phyloP scores from a whole-genome alignment of 768 basidiomycete species.

The Pleurotus giganteus region DNA sequence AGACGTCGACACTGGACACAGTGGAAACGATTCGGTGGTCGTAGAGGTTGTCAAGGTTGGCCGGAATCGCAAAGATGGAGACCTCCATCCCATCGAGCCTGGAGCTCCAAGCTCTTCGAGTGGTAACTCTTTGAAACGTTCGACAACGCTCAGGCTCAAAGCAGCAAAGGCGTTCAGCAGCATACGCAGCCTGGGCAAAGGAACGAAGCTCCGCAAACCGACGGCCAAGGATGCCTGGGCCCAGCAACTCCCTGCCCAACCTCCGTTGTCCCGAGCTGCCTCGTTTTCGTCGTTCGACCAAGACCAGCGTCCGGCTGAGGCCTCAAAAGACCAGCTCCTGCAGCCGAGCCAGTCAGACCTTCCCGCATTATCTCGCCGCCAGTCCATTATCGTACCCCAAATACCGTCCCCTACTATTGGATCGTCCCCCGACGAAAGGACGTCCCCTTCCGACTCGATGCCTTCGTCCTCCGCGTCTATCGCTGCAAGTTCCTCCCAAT shows the following conservation, averaged over 20 bases:
- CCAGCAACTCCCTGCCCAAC: constrained; percentile 19
- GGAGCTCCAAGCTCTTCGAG: constrained; percentile 11
- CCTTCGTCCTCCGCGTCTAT: constrained; percentile 22
- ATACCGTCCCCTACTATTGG: constrained; percentile 28
- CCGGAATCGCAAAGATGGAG: constrained; percentile 19
- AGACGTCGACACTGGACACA: constrained; percentile 17
- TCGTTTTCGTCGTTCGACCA: constrained; percentile 8
- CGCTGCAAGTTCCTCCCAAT: constrained; percentile 1
- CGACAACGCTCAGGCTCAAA: constrained; percentile 43
- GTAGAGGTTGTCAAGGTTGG: constrained; percentile 61
- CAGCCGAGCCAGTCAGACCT: constrained; percentile 25
- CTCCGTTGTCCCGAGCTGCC: constrained; percentile 2
- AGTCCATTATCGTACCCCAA: constrained; percentile 37
- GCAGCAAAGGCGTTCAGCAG: constrained; percentile 47
- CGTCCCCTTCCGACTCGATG: constrained; percentile 28
- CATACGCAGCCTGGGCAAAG: constrained; percentile 41
- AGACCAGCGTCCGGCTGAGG: not conserved
- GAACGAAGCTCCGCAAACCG: constrained; percentile 28
- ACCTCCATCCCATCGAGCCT: not conserved
- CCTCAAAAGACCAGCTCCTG: constrained; percentile 14
- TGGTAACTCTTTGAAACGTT: constrained; percentile 23
- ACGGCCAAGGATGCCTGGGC: constrained; percentile 37
- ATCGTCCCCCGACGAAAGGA: constrained; percentile 21
- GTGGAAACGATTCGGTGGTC: constrained; percentile 51
- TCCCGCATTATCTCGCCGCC: constrained; percentile 36